Conservation (phyloP, 1,139 yeast species). For the Kodamaea sp. region DNA sequence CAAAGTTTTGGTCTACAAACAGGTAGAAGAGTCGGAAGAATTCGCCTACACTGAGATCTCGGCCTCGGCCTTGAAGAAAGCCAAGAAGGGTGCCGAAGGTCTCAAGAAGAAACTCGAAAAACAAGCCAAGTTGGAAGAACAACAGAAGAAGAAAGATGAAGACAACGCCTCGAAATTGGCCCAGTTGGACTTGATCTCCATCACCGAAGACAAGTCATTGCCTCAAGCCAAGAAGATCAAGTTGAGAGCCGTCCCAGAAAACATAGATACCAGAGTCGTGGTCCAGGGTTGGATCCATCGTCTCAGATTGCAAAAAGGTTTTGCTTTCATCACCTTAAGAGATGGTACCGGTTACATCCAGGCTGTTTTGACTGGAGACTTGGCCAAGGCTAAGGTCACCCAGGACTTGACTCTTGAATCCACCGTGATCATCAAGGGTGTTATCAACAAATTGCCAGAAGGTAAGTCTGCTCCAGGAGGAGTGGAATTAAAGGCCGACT, state of each 20-base stretch:
- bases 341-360: constrained; percentile 95
- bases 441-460: constrained; percentile 80
- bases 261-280: constrained; percentile 63
- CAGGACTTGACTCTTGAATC: constrained; percentile 85
- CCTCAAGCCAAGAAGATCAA: constrained; percentile 72
- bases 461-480: constrained; percentile 99
- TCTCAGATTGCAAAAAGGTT: constrained; percentile 87
- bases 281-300: constrained; percentile 97
- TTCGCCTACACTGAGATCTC: constrained; percentile 72
- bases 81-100: constrained; percentile 94
- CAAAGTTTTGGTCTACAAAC: constrained; percentile 64
- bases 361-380: constrained; percentile 83
- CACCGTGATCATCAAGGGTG: constrained; percentile 78
- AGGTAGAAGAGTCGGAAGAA: constrained; percentile 55
- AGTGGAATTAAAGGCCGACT: constrained; percentile 89
- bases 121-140: constrained; percentile 65
- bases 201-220: constrained; percentile 69
- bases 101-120: constrained; percentile 87
- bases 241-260: constrained; percentile 53
- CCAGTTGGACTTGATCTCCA: constrained; percentile 69
- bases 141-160: constrained; percentile 60
- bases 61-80: constrained; percentile 94
- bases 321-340: constrained; percentile 86
- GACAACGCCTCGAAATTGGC: constrained; percentile 73
- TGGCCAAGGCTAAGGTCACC: constrained; percentile 88